Conservation (phyloP, 805 yeast species). For the Kregervanrija pseudodelftensis region DNA sequence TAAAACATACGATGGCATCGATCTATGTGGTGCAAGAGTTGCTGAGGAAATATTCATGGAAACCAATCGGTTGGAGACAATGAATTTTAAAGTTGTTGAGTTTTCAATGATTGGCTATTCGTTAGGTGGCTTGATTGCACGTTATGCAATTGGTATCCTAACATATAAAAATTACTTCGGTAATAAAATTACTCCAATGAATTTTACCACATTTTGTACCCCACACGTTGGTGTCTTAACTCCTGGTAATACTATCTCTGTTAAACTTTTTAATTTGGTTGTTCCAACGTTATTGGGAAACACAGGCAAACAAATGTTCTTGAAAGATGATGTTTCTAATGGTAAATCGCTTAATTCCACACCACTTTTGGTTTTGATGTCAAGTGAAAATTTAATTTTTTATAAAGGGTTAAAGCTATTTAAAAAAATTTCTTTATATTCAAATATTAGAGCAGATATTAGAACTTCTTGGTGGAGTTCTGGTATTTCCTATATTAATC, state of each 20-base stretch:
- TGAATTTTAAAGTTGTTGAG: constrained; percentile 39
- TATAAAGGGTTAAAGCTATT: constrained; percentile 48
- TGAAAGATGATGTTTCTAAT: constrained; percentile 35
- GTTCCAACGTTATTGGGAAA: constrained; percentile 62
- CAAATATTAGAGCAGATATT: constrained; percentile 73
- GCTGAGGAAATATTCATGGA: constrained; percentile 53
- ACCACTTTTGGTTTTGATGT: constrained; percentile 63
- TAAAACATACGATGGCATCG: constrained; percentile 81
- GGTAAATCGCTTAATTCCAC: background rate
- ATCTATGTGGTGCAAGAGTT: constrained; percentile 72
- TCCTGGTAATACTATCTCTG: constrained; percentile 46
- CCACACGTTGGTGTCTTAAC: constrained; percentile 65
- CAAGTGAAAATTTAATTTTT: constrained; percentile 54
- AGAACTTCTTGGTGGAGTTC: constrained; percentile 82
- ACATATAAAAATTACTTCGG: constrained; percentile 43
- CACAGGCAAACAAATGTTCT: constrained; percentile 69
- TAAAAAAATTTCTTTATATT: constrained; percentile 50
- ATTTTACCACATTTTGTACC: constrained; percentile 56
- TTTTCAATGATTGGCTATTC: constrained; percentile 83
- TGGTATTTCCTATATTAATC: constrained; percentile 57
- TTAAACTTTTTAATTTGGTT: constrained; percentile 51
- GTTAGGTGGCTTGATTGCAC: constrained; percentile 75
- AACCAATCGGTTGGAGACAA: constrained; percentile 17
- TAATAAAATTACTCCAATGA: constrained; percentile 46
- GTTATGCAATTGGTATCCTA: constrained; percentile 75